phyloP scores from a whole-genome alignment of 177 flowering plant species.

The Vitis hybrid region DNA sequence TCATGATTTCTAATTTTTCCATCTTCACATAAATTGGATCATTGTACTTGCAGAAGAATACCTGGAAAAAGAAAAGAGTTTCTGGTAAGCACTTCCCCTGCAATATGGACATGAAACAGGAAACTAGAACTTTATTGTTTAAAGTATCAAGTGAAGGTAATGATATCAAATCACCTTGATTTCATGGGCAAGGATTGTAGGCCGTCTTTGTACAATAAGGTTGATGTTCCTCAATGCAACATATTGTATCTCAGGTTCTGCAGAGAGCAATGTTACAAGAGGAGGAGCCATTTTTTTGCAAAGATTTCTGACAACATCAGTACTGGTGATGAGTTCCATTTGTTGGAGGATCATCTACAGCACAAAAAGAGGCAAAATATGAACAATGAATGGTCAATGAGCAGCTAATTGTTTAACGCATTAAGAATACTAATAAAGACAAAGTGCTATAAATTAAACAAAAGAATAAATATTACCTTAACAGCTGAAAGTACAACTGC shows the following conservation, averaged over 20 bases:
- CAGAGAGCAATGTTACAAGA: conserved; percentile 94
- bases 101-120: background rate
- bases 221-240: conserved; percentile 96
- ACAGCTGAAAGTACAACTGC: conserved; percentile 99
- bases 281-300: conserved; percentile 99
- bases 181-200: conserved; percentile 98
- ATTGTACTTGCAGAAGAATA: conserved; percentile 98
- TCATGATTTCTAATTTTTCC: conserved; percentile 99
- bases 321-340: conserved; percentile 97
- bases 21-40: conserved; percentile 98
- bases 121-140: background rate
- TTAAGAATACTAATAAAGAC: background rate
- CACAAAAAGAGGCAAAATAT: conserved; percentile 2
- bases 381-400: background rate
- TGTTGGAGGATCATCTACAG: conserved; percentile 95
- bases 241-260: conserved; percentile 99
- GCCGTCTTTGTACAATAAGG: conserved; percentile 93
- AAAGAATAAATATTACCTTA: conserved; percentile 49
- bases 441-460: background rate
- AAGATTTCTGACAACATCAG: conserved; percentile 95
- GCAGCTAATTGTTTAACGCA: conserved; percentile 1
- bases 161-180: conserved; percentile 66
- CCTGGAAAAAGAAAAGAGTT: conserved; percentile 41
- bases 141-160: background rate
- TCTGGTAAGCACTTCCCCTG: background rate